Percentiles rank a stretch among this genome's conserved stretches.
Conservation (phyloP, 2,329 filamentous ascomycete species). For the Aureobasidium sp. region DNA sequence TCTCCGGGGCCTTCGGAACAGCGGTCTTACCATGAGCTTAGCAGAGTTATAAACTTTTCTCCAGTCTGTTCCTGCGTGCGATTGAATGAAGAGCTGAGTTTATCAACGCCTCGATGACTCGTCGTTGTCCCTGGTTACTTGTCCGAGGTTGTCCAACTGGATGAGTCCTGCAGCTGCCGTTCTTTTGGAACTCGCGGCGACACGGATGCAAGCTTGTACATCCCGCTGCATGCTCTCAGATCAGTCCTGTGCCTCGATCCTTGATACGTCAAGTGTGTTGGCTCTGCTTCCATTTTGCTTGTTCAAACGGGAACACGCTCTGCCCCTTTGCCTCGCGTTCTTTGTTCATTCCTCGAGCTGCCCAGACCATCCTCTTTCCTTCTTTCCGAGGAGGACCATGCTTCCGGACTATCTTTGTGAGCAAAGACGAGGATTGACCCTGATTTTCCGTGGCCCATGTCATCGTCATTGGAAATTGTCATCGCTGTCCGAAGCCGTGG, state of each 20-base stretch:
- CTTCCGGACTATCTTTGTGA: background rate
- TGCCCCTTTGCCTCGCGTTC: background rate
- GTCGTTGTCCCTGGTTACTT: conserved; percentile 5
- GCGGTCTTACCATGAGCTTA: conserved; percentile 8
- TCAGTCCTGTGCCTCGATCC: conserved; percentile 4
- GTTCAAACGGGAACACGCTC: conserved; percentile 11
- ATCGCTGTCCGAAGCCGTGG: background rate
- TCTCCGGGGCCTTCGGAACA: conserved; percentile 13
- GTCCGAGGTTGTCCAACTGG: background rate
- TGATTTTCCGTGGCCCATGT: conserved; percentile 9
- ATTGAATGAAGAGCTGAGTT: background rate
- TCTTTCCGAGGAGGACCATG: conserved; percentile 3
- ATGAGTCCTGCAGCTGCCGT: conserved; percentile 10
- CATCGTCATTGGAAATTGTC: conserved; percentile 6
- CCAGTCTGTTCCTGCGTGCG: conserved; percentile 1
- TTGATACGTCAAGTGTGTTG: conserved; percentile 9
- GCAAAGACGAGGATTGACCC: background rate
- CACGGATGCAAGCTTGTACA: conserved; percentile 9
- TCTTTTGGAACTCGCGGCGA: conserved; percentile 7
- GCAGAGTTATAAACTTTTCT: conserved; percentile 9
- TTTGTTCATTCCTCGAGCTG: conserved; percentile 8
- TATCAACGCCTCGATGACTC: conserved; percentile 2
- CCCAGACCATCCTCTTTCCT: background rate
- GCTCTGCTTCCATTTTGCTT: background rate
- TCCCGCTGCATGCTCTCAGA: conserved; percentile 15